Base-by-base conservation (phyloP, 805 yeast genomes). In the Brettanomyces bruxellensis region DNA sequence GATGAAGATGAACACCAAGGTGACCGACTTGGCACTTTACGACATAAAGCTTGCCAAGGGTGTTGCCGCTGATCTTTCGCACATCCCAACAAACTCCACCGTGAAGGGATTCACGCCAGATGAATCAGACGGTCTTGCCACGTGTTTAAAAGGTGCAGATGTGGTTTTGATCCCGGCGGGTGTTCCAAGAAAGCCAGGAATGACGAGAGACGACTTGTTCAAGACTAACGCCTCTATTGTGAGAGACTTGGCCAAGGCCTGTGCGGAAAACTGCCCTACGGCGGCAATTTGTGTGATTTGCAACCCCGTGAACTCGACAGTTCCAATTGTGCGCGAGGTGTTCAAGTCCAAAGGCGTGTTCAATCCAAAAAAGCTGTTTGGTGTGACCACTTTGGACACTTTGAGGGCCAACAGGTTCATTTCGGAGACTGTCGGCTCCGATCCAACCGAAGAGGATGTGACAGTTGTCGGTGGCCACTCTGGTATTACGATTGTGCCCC, bases 141-240 rank as follows among this genome's bases (percentile, higher is more conserved):
- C 69, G 47, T 95, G 96, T 18, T 71, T 90, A 57, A 70, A 75
- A 45, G 89, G 82, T 43, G 78, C 96, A 45, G 95, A 89, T 58
- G 81, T 90, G 50, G 90, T 90, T 45, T 78, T 90, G 49, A 86
- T 90, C 69, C 96, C 97, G 64, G 97, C 97, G 48, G 97, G 97
- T 75, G 95, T 90, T 49, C 97, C 95, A 75, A 86, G 95, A 80
- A 90, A 89, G 75, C 97, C 97, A 57, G 97, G 97, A 69, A 90
- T 90, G 97, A 87, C 96, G 63, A 86, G 97, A 76, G 97, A 90
- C 67, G 97, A 90, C 66, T 76, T 90, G 61, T 90, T 90, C 83
- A 83, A 86, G 76, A 90, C 95, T 74, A 90, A 90, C 64, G 97
- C 97, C 45, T 83, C 95, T 45, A 90, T 90, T 67, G 96, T 90